phyloP scores from a whole-genome alignment of 2,329 filamentous ascomycete genomes.

The Septoria linicola region DNA sequence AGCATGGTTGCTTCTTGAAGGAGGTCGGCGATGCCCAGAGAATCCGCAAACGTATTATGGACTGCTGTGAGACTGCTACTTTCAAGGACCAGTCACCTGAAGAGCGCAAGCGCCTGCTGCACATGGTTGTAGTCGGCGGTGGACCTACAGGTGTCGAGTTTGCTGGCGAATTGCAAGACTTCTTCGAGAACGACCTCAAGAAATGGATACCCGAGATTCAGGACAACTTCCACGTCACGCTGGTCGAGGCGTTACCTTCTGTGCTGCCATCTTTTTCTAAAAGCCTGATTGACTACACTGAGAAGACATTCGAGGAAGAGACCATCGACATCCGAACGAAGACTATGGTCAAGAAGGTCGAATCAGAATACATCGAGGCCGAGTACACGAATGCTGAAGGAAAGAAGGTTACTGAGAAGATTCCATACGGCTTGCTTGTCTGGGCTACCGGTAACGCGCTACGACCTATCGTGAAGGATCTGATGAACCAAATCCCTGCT shows the following conservation, averaged over 20 bases:
- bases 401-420: conserved; percentile 73
- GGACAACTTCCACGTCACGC: conserved; percentile 92
- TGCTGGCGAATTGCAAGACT: conserved; percentile 95
- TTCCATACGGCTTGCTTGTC: conserved; percentile 93
- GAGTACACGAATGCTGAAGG: conserved; percentile 80
- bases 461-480: conserved; percentile 82
- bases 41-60: conserved; percentile 99
- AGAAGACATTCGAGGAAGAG: conserved; percentile 98
- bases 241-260: conserved; percentile 95
- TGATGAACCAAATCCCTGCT: conserved; percentile 87
- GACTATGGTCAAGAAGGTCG: conserved; percentile 98
- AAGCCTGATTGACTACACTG: conserved; percentile 98
- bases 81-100: conserved; percentile 93
- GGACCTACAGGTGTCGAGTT: conserved; percentile 98
- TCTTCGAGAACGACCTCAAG: conserved; percentile 97
- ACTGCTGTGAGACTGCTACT: conserved; percentile 95
- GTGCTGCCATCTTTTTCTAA: conserved; percentile 97
- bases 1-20: conserved; percentile 97
- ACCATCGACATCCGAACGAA: conserved; percentile 97
- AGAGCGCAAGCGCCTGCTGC: conserved; percentile 88
- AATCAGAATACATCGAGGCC: conserved; percentile 87
- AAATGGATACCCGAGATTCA: conserved; percentile 97
- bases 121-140: conserved; percentile 88
- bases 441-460: conserved; percentile 98
- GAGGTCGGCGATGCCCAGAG: conserved; percentile 94